Evolutionary conservation across 2,329 filamentous ascomycete species (phyloP), one percentile per base, ranked within the genome.

Genomic region (Aaosphaeria arxii): DNA sequence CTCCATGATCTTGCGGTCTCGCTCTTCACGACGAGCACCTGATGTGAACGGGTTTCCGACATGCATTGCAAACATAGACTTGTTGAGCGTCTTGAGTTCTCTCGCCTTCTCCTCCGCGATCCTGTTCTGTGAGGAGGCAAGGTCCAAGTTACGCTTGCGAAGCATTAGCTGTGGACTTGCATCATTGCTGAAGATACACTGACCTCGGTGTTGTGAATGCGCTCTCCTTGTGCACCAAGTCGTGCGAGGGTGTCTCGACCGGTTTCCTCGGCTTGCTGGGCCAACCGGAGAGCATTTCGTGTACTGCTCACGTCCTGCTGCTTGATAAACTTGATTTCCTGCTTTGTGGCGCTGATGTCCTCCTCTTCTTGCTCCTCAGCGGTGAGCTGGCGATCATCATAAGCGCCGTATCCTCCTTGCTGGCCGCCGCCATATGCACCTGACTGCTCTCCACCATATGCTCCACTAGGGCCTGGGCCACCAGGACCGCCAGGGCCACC

Each of bases 21-120:
- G 59, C 32, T 63, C 56, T 79, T 81, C 57, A 38, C 59, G 57
- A 42, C 69, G 55, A 6, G 59, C 62, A 53, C 81, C 83, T 11
- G 83, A 83, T 0, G 88, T 94, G 66, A 96, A 77, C 5, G 74
- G 74, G 53, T 73, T 72, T 33, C 13, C 49, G 17, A 91, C 85
- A 62, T 91, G 87, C 24, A 91, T 82, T 5, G 89, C 88, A 63
- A 96, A 96, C 90, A 96, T 95, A 74, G 86, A 91, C 53, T 87
- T 79, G 71, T 96, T 95, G 43, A 95, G 77, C 1, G 83, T 89
- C 74, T 92, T 92, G 35, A 96, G 76, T 64, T 96, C 90, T 42
- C 84, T 82, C 1, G 90, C 87, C 59, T 89, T 88, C 56, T 91
- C 89, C 58, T 91, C 85, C 4, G 89, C 89, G 53, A 89, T 77